Evolutionary conservation across 1,139 yeast species (phyloP), one percentile per base, ranked within the genome.

Genomic region (Meyerozyma carpophila): DNA sequence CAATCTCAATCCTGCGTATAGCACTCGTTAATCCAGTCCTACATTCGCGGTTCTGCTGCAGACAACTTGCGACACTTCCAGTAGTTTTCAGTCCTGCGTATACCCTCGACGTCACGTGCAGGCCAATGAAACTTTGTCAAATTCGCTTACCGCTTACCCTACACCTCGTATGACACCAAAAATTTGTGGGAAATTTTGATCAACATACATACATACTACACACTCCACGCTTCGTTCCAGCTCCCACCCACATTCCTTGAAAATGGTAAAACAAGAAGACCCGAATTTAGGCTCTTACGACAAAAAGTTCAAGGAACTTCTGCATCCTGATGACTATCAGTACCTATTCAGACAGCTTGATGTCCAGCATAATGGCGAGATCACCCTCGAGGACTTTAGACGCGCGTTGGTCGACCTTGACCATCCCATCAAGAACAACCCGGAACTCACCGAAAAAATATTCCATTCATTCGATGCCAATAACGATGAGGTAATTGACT

Each of bases 371-470:
- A 68, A 68, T 21, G 91, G 93, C 0, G 72, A 71, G 47, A 72
- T 84, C 24, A 77, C 84, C 5, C 63, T 78, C 10, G 64, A 67
- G 32, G 82, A 82, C 43, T 75, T 84, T 53, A 70, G 70, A 43
- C 56, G 65, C 45, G 89, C 90, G 1, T 68, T 83, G 46, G 65
- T 69, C 43, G 54, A 65, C 20, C 62, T 77, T 31, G 72, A 79
- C 43, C 90, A 84, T 59, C 93, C 95, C 1, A 69, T 88, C 29
- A 79, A 81, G 45, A 74, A 81, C 47, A 79, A 83, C 34, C 81
- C 81, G 6, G 82, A 75, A 43, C 78, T 88, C 27, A 75, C 86
- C 20, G 66, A 68, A 45, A 67, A 69, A 41, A 66, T 84, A 5
- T 80, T 84, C 55, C 62, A 66, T 39, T 70, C 81, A 4, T 77